phyloP scores from a whole-genome alignment of 83 land plant genomes.

The Picea abies region DNA sequence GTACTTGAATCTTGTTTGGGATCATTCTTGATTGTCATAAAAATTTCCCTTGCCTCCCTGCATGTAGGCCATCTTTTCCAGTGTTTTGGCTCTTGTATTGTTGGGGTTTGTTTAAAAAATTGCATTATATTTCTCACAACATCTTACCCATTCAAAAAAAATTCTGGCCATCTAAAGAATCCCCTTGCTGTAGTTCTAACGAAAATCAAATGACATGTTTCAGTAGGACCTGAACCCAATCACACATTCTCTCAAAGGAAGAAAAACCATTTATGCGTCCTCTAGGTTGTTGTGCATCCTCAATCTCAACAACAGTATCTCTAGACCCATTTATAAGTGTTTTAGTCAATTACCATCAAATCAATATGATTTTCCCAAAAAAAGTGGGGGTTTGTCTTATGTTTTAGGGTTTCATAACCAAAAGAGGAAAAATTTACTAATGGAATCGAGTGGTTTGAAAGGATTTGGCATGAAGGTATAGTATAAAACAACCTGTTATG shows the following conservation, averaged over 20 bases:
- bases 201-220: slow-evolving; percentile 1
- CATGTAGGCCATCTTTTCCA: neutral
- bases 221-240: slow-evolving; percentile 12
- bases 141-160: neutral
- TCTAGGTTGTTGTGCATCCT: neutral
- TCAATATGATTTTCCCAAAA: slow-evolving; percentile 5
- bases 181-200: neutral
- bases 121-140: neutral
- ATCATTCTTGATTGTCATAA: neutral
- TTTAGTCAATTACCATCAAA: neutral
- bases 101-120: neutral
- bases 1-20: neutral
- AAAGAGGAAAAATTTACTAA: slow-evolving; percentile 1
- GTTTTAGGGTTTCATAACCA: slow-evolving; percentile 1
- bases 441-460: neutral
- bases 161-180: neutral
- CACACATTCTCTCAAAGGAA: neutral
- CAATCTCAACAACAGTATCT: neutral
- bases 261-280: slow-evolving; percentile 1
- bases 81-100: slow-evolving; percentile 6
- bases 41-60: neutral
- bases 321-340: neutral
- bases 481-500: neutral
- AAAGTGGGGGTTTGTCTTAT: slow-evolving; percentile 6
- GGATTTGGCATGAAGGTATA: neutral